Base-by-base conservation (phyloP, 2,329 filamentous ascomycete species). In the Epichloe gansuensis region DNA sequence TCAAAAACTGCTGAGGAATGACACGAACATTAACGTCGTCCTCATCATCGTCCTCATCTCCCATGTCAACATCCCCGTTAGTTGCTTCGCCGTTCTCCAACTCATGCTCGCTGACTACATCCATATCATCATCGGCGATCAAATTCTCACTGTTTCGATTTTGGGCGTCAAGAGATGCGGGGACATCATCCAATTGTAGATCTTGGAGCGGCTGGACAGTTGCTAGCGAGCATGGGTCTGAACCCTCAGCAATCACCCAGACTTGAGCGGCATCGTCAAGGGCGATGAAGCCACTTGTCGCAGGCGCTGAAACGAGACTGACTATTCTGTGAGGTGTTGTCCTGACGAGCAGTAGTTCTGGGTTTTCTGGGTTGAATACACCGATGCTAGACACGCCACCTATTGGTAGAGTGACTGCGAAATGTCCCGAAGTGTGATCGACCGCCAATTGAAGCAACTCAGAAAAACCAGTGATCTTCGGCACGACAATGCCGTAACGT, bases 231-330 rank as follows among this genome's bases (percentile, higher is more conserved):
- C 72, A 70, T 34, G 78, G 73, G 53, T 79, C 74, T 35, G 78
- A 77, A 59, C 77, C 77, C 62, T 85, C 79, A 39, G 74, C 72
- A 38, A 82, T 63, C 31, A 77, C 78, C 69, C 81, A 82, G 40
- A 95, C 73, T 60, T 87, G 84, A 13, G 88, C 87, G 0, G 80
- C 74, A n/a, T 84, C 76, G 63, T 95, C 89, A 5, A 95, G 68
- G 9, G 84, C 70, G 40, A 93, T 71, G 64, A 88, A 95, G 4
- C 89, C 88, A 45, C 80, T 81, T 2, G 81, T 78, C 21, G 74
- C 75, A 12, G 76, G 72, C 21, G 80, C 75, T 3, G 87, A 76
- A 2, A 88, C 70, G 1, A 95, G 67, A 12, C 84, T 81, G 23
- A 85, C 79, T 11, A 89, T 78, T 23, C 80, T 69, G 52, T 76